Conservation (phyloP, 2,329 filamentous ascomycete species). For the Fusarium circinatum region DNA sequence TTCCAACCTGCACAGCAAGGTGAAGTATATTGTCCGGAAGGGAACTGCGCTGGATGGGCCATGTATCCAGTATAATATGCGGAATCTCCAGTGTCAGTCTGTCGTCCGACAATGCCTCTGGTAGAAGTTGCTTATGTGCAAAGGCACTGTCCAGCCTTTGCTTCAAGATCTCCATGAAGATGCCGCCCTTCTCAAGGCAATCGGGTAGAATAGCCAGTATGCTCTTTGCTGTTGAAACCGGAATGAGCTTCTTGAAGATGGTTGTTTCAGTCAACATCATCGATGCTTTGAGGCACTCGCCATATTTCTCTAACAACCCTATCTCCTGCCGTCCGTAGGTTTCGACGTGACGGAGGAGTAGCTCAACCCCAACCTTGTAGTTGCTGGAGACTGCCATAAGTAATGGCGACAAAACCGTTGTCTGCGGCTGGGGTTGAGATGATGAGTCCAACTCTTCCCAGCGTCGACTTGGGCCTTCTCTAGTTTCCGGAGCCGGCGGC, state of each 20-base stretch:
- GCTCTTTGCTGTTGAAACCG: background rate
- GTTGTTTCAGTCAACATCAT: accelerated
- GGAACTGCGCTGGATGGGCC: background rate
- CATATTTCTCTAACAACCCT: accelerated
- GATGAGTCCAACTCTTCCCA: background rate
- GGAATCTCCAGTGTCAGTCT: accelerated
- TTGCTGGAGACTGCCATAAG: background rate
- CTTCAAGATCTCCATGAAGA: accelerated
- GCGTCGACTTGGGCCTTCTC: background rate
- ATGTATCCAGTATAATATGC: background rate
- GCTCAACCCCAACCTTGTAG: background rate
- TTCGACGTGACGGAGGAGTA: background rate
- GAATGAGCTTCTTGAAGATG: background rate
- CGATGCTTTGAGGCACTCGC: background rate
- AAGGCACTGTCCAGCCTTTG: background rate
- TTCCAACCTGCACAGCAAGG: background rate
- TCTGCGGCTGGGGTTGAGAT: background rate
- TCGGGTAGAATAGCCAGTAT: background rate
- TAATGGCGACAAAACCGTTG: background rate
- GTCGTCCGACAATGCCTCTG: accelerated
- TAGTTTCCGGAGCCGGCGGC: accelerated
- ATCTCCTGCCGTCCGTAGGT: background rate
- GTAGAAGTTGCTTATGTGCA: background rate
- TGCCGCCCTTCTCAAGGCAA: accelerated
- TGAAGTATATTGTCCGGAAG: background rate